Evolutionary conservation across 768 basidiomycete genomes (phyloP).

Genomic region (Leccinellum luteum): DNA sequence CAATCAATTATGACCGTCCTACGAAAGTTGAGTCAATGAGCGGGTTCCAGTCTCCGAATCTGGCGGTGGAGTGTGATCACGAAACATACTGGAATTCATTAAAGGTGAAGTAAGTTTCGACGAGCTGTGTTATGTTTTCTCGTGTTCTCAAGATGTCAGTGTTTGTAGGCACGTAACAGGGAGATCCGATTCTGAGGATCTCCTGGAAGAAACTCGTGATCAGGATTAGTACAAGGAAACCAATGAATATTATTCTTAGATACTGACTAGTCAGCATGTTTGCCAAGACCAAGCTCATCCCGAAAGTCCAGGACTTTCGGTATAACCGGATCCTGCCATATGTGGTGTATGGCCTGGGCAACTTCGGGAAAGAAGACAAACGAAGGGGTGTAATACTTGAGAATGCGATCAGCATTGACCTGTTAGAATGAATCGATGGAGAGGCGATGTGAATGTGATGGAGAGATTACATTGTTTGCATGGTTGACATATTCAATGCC

Average conservation of each 20-base stretch:
- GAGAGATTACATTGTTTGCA: neutral
- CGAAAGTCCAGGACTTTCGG: neutral
- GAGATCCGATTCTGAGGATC: conserved; percentile 3
- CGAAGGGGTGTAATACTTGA: neutral
- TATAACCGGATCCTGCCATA: conserved; percentile 5
- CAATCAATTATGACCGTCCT: neutral
- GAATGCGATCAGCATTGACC: neutral
- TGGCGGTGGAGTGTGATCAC: too few relatives aligned
- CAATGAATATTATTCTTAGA: neutral
- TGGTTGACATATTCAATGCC: neutral
- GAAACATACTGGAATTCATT: neutral
- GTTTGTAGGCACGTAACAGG: neutral
- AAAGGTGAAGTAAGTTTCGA: neutral
- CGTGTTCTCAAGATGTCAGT: neutral
- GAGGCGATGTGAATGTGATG: neutral
- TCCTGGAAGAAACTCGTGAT: neutral
- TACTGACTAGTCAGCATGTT: conserved; percentile 1
- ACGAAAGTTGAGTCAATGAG: neutral
- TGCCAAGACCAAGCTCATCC: neutral
- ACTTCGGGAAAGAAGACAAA: neutral
- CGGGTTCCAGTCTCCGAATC: too few relatives aligned
- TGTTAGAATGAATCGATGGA: neutral
- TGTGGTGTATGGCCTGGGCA: neutral
- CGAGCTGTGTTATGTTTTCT: neutral
- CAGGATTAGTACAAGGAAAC: neutral